Percentiles rank a stretch among this genome's conserved stretches.
These are phyloP conservation scores for Oryza nivara DNA, from an alignment of 176 grass and related monocot genomes.

Conservation along the genomic window DNA sequence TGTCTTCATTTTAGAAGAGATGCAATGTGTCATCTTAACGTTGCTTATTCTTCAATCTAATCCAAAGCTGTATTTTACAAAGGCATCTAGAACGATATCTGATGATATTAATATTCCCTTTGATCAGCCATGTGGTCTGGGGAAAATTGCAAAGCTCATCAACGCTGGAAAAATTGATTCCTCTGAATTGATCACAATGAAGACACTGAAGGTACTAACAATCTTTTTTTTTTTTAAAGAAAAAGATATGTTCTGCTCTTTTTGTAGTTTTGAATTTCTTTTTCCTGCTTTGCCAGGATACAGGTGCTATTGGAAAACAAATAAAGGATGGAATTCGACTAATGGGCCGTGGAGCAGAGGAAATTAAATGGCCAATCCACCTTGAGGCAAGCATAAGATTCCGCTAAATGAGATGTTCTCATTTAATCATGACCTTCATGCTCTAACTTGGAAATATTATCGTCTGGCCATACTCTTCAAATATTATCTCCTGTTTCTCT, in stretches of 20 bases:
- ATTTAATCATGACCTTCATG: background rate
- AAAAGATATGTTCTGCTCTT: slow-evolving; percentile 2
- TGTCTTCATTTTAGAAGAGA: background rate
- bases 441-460: background rate
- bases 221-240: background rate
- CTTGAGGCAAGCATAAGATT: slow-evolving; percentile 59
- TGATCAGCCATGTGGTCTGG: slow-evolving; percentile 80
- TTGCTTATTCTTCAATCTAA: background rate
- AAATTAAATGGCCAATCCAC: slow-evolving; percentile 98
- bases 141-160: slow-evolving; percentile 91
- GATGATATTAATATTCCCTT: slow-evolving; percentile 30
- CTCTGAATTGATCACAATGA: slow-evolving; percentile 93
- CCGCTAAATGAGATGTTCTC: background rate
- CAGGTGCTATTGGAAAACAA: slow-evolving; percentile 89
- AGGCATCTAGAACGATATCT: background rate
- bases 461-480: background rate
- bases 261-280: slow-evolving; percentile 1
- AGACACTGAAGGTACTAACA: slow-evolving; percentile 82
- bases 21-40: background rate
- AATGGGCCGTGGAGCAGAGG: slow-evolving; percentile 90
- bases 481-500: background rate
- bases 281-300: slow-evolving; percentile 56
- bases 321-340: slow-evolving; percentile 96
- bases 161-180: slow-evolving; percentile 92
- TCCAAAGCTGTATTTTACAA: background rate